Evolutionary conservation across 768 basidiomycete species (phyloP).

Genomic region (Hydnum rufescens): DNA sequence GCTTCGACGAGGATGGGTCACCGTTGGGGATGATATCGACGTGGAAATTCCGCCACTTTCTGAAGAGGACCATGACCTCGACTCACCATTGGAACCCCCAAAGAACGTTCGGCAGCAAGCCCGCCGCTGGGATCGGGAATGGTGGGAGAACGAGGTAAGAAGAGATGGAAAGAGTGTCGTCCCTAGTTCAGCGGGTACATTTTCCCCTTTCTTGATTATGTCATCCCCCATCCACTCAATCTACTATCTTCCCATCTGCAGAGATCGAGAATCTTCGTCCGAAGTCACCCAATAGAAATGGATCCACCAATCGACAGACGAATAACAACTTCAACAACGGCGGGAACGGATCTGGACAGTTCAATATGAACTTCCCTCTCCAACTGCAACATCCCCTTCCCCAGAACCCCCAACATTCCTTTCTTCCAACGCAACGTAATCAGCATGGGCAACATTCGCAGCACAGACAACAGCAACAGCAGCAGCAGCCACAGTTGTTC

Average conservation of each 20-base stretch:
- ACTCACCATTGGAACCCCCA: too few relatives aligned
- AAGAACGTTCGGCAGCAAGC: background rate
- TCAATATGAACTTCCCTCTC: too few relatives aligned
- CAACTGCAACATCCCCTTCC: too few relatives aligned
- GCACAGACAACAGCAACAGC: background rate
- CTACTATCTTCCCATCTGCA: background rate
- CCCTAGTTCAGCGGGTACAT: background rate
- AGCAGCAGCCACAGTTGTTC: too few relatives aligned
- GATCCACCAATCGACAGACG: background rate
- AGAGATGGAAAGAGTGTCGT: background rate
- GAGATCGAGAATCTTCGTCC: background rate
- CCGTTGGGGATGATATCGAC: slow-evolving; percentile 22
- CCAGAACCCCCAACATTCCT: too few relatives aligned
- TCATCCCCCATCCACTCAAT: background rate
- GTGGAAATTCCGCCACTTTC: too few relatives aligned
- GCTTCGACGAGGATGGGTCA: slow-evolving; percentile 79
- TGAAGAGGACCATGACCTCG: too few relatives aligned
- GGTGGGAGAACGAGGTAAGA: background rate
- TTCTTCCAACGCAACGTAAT: too few relatives aligned
- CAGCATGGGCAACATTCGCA: background rate
- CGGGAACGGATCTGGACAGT: too few relatives aligned
- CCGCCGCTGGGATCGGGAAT: background rate
- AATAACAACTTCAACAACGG: too few relatives aligned
- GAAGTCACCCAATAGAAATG: background rate
- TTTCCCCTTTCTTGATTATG: background rate